Evolutionary conservation across 352 stramenopile genomes (phyloP), one percentile per base, ranked within the genome.

Genomic region (Phytopythium kandeliae): DNA sequence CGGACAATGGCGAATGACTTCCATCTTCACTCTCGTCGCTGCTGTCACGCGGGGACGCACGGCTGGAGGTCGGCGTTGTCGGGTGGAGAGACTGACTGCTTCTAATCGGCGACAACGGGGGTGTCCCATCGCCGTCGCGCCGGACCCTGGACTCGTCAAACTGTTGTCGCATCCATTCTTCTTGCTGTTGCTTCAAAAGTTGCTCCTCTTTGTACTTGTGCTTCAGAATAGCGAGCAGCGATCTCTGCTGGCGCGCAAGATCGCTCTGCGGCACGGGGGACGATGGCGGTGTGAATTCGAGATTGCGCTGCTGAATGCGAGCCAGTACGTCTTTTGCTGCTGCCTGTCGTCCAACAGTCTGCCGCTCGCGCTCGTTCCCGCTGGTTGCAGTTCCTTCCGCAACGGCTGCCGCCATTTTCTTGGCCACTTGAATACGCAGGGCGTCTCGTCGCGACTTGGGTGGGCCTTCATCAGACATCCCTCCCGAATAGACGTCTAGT

Each of bases 401-500:
- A n/a, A 56, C 66, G 48, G 66, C 66, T 0, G 66, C 71, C 15
- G 75, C 79, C 69, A 89, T 91, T 41, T 86, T 88, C 54, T 89
- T 92, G 15, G 79, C 85, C 15, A 89, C 68, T 63, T 84, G 77
- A 35, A 92, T 86, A 22, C 81, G 77, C 40, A 92, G 59, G 52
- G 87, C 59, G 62, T 84, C 63, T 21, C 77, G 71, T n/a, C 68
- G 65, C 45, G 51, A 51, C 38, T 41, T 67, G 19, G 38, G 46
- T 46, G 62, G 21, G 37, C 17, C 28, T 47, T 13, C 30, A 48
- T 37, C 44, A 1, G 24, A 33, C 4, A 12, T 21, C 0, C 12
- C 21, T 19, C 26, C 31, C 2, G 19, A 10, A 41, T 34, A 26
- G 15, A 21, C 21, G 7, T 21, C 21, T 12, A n/a, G 21, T 16